phyloP scores from a whole-genome alignment of 2,329 filamentous ascomycete species.

The Botrytis medusae region DNA sequence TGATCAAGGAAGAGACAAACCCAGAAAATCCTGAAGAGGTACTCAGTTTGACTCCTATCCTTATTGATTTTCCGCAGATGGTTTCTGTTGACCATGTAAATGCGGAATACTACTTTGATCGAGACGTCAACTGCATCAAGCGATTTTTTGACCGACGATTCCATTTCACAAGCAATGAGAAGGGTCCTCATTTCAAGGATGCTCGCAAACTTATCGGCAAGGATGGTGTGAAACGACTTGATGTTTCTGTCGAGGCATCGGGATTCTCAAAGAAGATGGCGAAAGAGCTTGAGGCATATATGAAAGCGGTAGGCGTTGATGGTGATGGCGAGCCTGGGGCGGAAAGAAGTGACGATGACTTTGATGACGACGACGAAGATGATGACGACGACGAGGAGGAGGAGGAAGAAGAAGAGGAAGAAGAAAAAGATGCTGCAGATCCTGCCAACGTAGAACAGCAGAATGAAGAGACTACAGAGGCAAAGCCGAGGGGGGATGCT shows the following conservation, averaged over 20 bases:
- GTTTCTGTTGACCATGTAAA: constrained; percentile 92
- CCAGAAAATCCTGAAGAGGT: constrained; percentile 44
- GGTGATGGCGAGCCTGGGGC: constrained; percentile 41
- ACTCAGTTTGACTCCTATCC: constrained; percentile 68
- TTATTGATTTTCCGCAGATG: constrained; percentile 99
- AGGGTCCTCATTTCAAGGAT: constrained; percentile 82
- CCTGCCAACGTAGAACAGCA: background rate
- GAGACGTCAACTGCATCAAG: constrained; percentile 94
- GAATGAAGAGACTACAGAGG: background rate
- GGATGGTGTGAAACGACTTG: constrained; percentile 68
- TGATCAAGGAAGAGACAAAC: constrained; percentile 72
- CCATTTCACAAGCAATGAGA: constrained; percentile 77
- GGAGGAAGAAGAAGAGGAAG: constrained; percentile 37
- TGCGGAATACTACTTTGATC: constrained; percentile 95
- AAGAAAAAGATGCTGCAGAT: constrained; percentile 31
- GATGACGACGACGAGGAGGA: constrained; percentile 41
- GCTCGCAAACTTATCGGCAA: constrained; percentile 72
- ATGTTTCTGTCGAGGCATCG: constrained; percentile 86
- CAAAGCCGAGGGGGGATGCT: background rate
- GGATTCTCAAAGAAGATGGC: constrained; percentile 97
- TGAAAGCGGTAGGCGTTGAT: constrained; percentile 68
- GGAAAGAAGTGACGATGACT: constrained; percentile 41
- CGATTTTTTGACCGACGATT: constrained; percentile 89
- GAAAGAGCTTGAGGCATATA: constrained; percentile 88
- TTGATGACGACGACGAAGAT: constrained; percentile 41